Conservation (phyloP, 2,329 filamentous ascomycete genomes). For the Aspergillus fumigatiaffinis region DNA sequence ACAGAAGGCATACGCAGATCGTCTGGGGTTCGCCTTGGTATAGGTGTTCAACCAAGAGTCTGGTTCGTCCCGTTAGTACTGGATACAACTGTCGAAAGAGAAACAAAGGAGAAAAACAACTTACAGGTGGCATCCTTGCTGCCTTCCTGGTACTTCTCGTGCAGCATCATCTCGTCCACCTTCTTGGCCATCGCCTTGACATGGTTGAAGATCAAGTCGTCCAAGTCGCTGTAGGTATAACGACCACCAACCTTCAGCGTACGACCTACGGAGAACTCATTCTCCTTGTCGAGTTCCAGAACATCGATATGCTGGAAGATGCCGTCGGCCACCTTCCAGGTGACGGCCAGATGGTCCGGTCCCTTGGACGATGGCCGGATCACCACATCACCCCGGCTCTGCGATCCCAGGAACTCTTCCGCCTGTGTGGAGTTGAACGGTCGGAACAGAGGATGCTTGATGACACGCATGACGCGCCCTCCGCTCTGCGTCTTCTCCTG, state of each 20-base stretch:
- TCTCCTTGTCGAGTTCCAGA: constrained; percentile 93
- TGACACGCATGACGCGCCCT: constrained; percentile 84
- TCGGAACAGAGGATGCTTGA: constrained; percentile 95
- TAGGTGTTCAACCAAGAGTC: constrained; percentile 96
- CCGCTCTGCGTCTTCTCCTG: constrained; percentile 82
- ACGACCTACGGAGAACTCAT: constrained; percentile 88
- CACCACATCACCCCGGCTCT: constrained; percentile 82
- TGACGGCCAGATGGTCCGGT: constrained; percentile 89
- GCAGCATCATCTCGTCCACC: constrained; percentile 90
- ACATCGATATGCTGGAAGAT: constrained; percentile 99
- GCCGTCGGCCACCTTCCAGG: constrained; percentile 95
- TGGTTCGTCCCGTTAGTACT: constrained; percentile 36
- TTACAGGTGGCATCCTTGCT: constrained; percentile 80
- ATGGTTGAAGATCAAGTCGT: constrained; percentile 95
- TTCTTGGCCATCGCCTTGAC: constrained; percentile 98
- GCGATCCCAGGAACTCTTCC: constrained; percentile 85
- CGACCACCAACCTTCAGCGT: constrained; percentile 81
- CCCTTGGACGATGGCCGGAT: constrained; percentile 95
- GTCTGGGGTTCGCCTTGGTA: constrained; percentile 90
- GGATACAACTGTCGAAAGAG: neutral
- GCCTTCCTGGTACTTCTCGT: constrained; percentile 88
- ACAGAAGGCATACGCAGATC: constrained; percentile 93
- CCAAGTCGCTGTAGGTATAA: constrained; percentile 90
- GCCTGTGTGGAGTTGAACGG: constrained; percentile 90
- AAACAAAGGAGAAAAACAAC: constrained; percentile 31